Evolutionary conservation across 495 filamentous ascomycete genomes (phyloP).

Genomic region (Aspergillus bertholletiae): DNA sequence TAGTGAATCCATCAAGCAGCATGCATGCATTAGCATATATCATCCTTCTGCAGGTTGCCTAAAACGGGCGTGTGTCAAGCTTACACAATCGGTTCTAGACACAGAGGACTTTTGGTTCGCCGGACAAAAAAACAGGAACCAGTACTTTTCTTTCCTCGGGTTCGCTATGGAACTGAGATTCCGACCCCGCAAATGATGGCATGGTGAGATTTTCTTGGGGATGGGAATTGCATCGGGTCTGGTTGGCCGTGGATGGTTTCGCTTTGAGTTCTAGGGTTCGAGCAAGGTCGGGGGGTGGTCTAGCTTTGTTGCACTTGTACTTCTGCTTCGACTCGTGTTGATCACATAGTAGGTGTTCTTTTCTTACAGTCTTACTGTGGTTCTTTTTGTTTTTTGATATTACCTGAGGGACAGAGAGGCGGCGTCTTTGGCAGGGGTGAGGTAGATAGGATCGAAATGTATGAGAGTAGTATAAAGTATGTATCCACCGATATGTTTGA

Average conservation of each 20-base stretch:
- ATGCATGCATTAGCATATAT: slow-evolving; percentile 1
- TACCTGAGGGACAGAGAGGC: too few species aligned
- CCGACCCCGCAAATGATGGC: not conserved
- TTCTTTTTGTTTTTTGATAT: too few species aligned
- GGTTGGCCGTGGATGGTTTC: not conserved
- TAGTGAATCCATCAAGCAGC: not conserved
- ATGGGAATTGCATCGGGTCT: not conserved
- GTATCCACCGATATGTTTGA: too few species aligned
- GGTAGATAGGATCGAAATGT: too few species aligned
- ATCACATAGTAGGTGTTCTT: not conserved
- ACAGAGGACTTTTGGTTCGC: not conserved
- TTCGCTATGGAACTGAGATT: not conserved
- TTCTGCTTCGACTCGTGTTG: not conserved
- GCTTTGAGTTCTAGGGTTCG: not conserved
- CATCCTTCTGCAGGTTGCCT: not conserved
- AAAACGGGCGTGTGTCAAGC: not conserved
- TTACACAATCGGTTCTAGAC: not conserved
- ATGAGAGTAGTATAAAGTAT: too few species aligned
- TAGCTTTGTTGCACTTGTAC: not conserved
- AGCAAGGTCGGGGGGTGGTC: not conserved
- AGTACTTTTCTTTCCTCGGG: not conserved
- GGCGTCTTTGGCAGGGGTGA: too few species aligned
- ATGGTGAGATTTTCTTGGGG: not conserved
- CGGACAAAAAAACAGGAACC: not conserved
- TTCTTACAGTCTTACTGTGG: not conserved